A percentile compares a stretch with the other conserved stretches of the same genome.
Conservation (phyloP, 768 basidiomycete genomes). For the Boletus insuetus region DNA sequence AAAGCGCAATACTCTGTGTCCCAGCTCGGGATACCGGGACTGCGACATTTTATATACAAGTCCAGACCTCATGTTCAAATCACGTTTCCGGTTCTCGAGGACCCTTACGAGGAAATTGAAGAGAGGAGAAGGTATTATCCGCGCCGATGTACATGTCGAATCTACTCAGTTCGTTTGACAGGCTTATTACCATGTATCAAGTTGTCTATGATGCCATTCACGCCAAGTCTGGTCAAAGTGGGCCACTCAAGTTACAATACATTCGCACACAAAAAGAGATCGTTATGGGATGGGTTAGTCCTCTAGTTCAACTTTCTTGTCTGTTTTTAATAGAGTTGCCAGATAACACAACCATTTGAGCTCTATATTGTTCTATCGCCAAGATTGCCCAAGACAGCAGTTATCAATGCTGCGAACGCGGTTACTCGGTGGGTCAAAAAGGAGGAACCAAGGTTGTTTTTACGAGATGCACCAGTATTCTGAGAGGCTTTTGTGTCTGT, state of each 20-base stretch:
- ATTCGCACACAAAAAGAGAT: conserved; percentile 82
- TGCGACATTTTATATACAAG: conserved; percentile 96
- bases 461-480: conserved; percentile 89
- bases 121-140: conserved; percentile 56
- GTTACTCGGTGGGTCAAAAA: conserved; percentile 90
- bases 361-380: conserved; percentile 84
- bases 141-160: neutral
- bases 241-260: conserved; percentile 82
- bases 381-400: conserved; percentile 81
- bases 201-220: conserved; percentile 86
- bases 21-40: conserved; percentile 81
- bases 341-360: conserved; percentile 95
- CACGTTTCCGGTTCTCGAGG: conserved; percentile 82
- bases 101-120: conserved; percentile 66
- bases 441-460: conserved; percentile 78
- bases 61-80: conserved; percentile 86
- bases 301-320: neutral
- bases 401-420: conserved; percentile 84
- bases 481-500: conserved; percentile 25
- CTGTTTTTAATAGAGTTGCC: neutral
- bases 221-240: conserved; percentile 80
- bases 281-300: conserved; percentile 90
- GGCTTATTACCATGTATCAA: conserved; percentile 86
- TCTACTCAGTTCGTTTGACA: conserved; percentile 30
- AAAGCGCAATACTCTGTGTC: conserved; percentile 65